Percentiles rank a stretch among this genome's conserved stretches.
phyloP scores from a whole-genome alignment of 306 rosid genomes.

The Cotoneaster glaucophyllus region DNA sequence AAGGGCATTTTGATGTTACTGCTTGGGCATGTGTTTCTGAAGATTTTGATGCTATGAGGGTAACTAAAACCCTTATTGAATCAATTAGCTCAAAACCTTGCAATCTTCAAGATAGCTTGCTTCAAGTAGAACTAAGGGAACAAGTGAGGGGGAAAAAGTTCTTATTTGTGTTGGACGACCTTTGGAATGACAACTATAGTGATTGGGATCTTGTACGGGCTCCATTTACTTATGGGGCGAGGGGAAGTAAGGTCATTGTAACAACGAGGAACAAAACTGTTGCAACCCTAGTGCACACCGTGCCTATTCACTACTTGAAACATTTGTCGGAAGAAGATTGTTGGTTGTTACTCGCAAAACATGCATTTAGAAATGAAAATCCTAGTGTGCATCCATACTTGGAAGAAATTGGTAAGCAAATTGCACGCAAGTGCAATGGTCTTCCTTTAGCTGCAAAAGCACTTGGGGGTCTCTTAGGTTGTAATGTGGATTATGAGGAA shows the following conservation, averaged over 20 bases:
- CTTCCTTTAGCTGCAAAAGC: conserved; percentile 7
- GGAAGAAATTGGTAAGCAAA: conserved; percentile 12
- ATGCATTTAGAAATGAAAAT: background rate
- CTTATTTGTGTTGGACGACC: background rate
- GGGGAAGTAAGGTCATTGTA: conserved; percentile 6
- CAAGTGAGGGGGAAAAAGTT: background rate
- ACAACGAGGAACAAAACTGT: conserved; percentile 7
- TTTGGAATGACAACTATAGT: background rate
- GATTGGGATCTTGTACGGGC: background rate
- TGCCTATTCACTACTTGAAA: background rate
- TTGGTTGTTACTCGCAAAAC: background rate
- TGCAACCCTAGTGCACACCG: background rate
- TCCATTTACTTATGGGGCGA: background rate
- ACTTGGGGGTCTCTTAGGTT: background rate
- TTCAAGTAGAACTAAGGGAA: background rate
- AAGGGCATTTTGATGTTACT: background rate
- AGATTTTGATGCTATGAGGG: background rate
- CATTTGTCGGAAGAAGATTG: background rate
- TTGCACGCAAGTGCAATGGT: conserved; percentile 18
- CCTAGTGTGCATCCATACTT: background rate
- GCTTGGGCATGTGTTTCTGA: background rate
- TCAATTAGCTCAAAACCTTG: background rate
- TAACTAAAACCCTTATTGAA: background rate
- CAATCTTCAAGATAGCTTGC: too few species aligned
- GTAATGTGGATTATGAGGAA: background rate